These are phyloP conservation scores for Aureobasidium sp. DNA, from an alignment of 2,329 filamentous ascomycete genomes.

Conservation along the genomic window DNA sequence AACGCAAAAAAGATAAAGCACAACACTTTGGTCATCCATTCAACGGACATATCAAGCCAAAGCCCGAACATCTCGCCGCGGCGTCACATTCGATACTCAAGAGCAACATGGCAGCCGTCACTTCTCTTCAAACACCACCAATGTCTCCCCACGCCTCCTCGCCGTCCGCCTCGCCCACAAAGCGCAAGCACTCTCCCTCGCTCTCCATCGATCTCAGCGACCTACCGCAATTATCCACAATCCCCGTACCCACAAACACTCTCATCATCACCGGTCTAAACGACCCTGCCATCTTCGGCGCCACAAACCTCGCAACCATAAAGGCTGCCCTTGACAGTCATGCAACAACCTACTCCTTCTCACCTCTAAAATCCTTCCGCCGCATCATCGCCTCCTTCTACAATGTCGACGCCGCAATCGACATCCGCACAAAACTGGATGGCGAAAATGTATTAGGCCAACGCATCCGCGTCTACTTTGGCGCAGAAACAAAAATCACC, in stretches of 20 bases:
- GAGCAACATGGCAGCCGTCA: not conserved
- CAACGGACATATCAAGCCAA: not conserved
- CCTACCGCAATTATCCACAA: slow-evolving; percentile 61
- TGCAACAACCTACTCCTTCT: slow-evolving; percentile 70
- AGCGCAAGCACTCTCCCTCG: slow-evolving; percentile 34
- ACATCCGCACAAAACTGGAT: slow-evolving; percentile 66
- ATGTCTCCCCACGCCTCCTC: slow-evolving; percentile 5
- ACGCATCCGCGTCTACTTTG: slow-evolving; percentile 59
- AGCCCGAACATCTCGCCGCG: not conserved
- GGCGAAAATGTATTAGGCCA: slow-evolving; percentile 66
- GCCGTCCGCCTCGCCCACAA: not conserved
- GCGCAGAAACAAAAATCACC: slow-evolving; percentile 43
- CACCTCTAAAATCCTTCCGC: slow-evolving; percentile 73
- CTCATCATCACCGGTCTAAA: slow-evolving; percentile 77
- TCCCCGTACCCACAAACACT: slow-evolving; percentile 74
- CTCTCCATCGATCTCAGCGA: slow-evolving; percentile 68
- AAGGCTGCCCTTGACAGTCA: slow-evolving; percentile 62
- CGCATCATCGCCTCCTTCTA: slow-evolving; percentile 76
- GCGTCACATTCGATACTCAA: no score
- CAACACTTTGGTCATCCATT: not conserved
- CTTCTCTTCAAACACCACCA: not conserved
- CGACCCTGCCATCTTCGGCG: slow-evolving; percentile 64
- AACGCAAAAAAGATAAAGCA: not conserved
- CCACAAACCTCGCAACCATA: slow-evolving; percentile 67
- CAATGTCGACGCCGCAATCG: slow-evolving; percentile 60